Evolutionary conservation across 225 moss, liverwort and hornwort species (phyloP), one percentile per base, ranked within the genome.

Genomic region (Anthoceros angustus): DNA sequence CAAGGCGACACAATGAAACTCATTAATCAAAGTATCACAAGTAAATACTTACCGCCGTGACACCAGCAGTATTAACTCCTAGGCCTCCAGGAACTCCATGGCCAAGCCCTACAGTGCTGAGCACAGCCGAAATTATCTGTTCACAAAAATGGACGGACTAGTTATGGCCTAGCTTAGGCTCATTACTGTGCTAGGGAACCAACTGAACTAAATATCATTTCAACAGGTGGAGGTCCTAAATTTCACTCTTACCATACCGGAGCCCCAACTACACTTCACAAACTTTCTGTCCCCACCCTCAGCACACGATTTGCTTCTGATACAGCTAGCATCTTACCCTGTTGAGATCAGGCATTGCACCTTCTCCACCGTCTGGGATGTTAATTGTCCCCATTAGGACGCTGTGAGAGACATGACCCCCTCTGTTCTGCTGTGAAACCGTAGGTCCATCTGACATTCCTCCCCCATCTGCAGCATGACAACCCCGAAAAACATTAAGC

Each of bases 311-410:
- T 55, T 18, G 12, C 10, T 55, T 20, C 55, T 18, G 1, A 32
- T 32, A 32, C 32, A 32, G 32, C 32, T 32, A 12, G 18, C 7
- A 20, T 7, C 70, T 65, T 77, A 93, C 90, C 81, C 93, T 82
- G 69, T 85, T 94, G 69, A 94, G 62, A 66, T 94, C 93, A 42
- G 93, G 90, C 78, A 94, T 66, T 25, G 85, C 84, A 38, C 93
- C 93, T 75, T 87, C 93, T 25, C 77, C 84, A 65, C 76, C 80
- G 66, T 95, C 95, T 2, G 95, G 91, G 69, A 95, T 89, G 55
- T 98, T 98, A 61, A 98, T 98, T 26, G 95, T 98, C 73, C 95
- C 95, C 95, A 98, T 98, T 40, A 98, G 70, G 23, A 98, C 74
- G 72, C 94, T 94, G 74, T 95, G 94, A 10, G 90, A 93, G 41